A percentile compares a stretch with the other conserved stretches of the same genome.
These are phyloP conservation scores for Gyrodon lividus DNA, from an alignment of 768 basidiomycete species.

Conservation along the genomic window DNA sequence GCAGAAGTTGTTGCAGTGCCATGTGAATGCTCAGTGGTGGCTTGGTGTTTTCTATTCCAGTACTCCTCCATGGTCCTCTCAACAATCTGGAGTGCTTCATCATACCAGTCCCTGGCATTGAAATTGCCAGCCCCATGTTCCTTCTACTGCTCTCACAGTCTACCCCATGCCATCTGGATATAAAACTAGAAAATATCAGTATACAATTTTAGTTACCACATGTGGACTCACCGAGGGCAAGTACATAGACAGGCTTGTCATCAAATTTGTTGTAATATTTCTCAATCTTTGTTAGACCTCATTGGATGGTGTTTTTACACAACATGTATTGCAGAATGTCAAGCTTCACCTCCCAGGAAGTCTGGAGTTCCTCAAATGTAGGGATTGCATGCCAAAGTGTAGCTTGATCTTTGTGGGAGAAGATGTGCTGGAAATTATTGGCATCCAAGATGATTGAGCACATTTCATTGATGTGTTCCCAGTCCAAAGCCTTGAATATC, in stretches of 20 bases:
- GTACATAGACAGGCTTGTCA: conserved; percentile 15
- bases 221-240: conserved; percentile 22
- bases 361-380: conserved; percentile 27
- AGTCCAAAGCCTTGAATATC: too few relatives aligned
- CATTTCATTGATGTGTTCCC: conserved; percentile 7
- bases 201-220: background rate
- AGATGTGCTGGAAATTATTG: conserved; percentile 27
- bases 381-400: conserved; percentile 30
- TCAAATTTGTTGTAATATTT: too few relatives aligned
- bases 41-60: background rate
- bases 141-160: conserved; percentile 21
- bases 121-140: conserved; percentile 10
- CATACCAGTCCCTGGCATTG: conserved; percentile 15
- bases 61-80: conserved; percentile 7
- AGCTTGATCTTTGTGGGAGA: conserved; percentile 23
- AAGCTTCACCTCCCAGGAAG: conserved; percentile 27
- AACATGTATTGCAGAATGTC: conserved; percentile 2
- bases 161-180: conserved; percentile 32
- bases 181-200: conserved; percentile 13
- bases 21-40: too few relatives aligned
- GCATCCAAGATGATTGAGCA: conserved; percentile 17
- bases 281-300: conserved; percentile 23
- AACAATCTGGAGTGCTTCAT: conserved; percentile 11
- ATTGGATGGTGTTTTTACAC: conserved; percentile 19
- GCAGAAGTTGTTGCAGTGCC: too few relatives aligned